These are phyloP conservation scores for Umbilicaria muhlenbergii DNA, from an alignment of 495 filamentous ascomycete genomes.

Conservation along the genomic window DNA sequence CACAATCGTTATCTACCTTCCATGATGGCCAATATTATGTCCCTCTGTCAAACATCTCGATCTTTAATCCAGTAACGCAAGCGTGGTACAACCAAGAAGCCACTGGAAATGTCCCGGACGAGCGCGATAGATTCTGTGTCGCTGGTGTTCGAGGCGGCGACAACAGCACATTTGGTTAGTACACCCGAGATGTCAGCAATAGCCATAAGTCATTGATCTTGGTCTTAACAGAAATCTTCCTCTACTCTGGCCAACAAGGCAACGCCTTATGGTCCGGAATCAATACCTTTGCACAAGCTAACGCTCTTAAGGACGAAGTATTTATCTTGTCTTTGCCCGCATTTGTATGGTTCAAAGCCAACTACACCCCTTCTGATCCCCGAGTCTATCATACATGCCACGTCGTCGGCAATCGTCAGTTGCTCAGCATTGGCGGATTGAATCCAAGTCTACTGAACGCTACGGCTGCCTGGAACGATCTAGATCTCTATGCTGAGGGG, in stretches of 20 bases:
- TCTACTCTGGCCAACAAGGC: background rate
- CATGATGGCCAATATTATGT: background rate
- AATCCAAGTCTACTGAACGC: slow-evolving; percentile 1
- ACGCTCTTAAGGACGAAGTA: slow-evolving; percentile 6
- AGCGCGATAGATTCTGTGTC: slow-evolving; percentile 4
- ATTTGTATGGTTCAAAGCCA: slow-evolving; percentile 26
- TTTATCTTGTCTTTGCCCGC: slow-evolving; percentile 27
- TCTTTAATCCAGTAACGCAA: slow-evolving; percentile 5
- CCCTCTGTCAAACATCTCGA: slow-evolving; percentile 2
- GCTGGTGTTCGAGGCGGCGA: slow-evolving; percentile 5
- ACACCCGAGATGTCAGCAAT: background rate
- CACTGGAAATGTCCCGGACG: slow-evolving; percentile 7
- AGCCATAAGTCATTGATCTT: background rate
- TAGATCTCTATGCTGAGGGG: slow-evolving; percentile 9
- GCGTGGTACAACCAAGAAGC: slow-evolving; percentile 13
- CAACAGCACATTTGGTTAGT: slow-evolving; percentile 2
- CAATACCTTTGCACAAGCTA: background rate
- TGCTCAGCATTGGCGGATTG: slow-evolving; percentile 8
- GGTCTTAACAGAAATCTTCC: background rate
- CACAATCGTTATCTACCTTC: background rate
- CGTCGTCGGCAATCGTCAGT: slow-evolving; percentile 11
- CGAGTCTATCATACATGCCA: slow-evolving; percentile 7
- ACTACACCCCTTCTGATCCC: slow-evolving; percentile 9
- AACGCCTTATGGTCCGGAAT: too few relatives aligned
- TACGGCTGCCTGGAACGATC: background rate